Base-by-base conservation (phyloP, 2,329 filamentous ascomycete species). In the Paecilomyces sp. region DNA sequence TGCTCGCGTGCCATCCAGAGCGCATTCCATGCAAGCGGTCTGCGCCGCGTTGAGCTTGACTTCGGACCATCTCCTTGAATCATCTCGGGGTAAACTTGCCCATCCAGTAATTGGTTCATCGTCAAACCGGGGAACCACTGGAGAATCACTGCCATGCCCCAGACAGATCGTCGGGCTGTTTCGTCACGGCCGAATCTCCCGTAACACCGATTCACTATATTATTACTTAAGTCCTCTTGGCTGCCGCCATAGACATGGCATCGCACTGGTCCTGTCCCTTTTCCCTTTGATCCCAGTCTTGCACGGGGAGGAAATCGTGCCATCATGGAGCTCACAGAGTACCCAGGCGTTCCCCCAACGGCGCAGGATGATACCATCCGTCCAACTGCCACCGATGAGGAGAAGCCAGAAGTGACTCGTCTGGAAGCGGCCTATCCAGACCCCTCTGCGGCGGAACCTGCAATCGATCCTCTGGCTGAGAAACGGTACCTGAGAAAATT, bases 381-480 rank as follows among this genome's bases (percentile, higher is more conserved):
- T 4, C 41, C 41, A 47, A n/a, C 51, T 25, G 13, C 51, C n/a
- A 22, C 25, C n/a, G 22, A 53, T 3, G 18, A 18, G 22, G 51
- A 53, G 13, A 53, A 53, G 9, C 51, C 41, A 22, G 18, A n/a
- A 18, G 41, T 47, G 41, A 47, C 5, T 15, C 41, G 41, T 47
- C 41, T 47, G 6, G 41, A 53, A 53, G 51, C 13, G 24, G 18
- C 51, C 8, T 24, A n/a, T 13, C 3, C 47, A 24, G 13, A 51
- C 5, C 28, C 51, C 11, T 53, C 51, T 6, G 22, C 24, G 11
- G 6, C 22, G 22, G 24, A 13, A 9, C 28, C 62, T 55, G 12
- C 58, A 3, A 72, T 76, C 55, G 72, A 76, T 55, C 72, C 72
- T 9, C 67, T 64, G 28, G 34, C 76, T 24, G 75, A 77, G 61